These are phyloP conservation scores for Silene conica DNA, from an alignment of 148 eudicot genomes.

Conservation along the genomic window DNA sequence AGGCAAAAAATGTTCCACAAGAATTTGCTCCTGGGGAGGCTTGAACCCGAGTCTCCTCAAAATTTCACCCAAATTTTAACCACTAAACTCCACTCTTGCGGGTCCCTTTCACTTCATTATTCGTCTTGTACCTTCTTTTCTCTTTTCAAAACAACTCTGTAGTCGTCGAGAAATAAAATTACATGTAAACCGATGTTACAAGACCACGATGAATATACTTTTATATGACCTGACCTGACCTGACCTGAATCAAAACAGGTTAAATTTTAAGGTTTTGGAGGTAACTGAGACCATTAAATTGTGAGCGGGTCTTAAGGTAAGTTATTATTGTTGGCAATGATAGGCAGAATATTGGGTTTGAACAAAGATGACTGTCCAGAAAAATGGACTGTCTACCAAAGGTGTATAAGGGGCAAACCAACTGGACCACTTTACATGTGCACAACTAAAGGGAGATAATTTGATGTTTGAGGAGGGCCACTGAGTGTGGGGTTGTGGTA, in stretches of 20 bases:
- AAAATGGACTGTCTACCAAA: constrained; percentile 12
- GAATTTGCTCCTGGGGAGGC: too few relatives aligned
- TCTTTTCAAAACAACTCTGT: background rate
- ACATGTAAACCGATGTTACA: too few relatives aligned
- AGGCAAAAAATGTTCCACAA: too few relatives aligned
- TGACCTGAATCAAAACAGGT: too few relatives aligned
- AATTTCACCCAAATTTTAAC: too few relatives aligned
- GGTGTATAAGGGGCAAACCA: background rate
- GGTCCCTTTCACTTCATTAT: background rate
- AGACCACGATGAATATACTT: too few relatives aligned
- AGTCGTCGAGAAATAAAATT: background rate
- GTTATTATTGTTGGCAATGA: too few relatives aligned
- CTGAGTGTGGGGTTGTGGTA: background rate
- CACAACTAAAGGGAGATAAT: constrained; percentile 10
- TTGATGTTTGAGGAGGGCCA: background rate
- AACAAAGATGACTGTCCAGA: background rate
- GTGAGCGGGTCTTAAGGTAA: too few relatives aligned
- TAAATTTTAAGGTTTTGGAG: background rate
- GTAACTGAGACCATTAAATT: background rate
- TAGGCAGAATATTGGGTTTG: too few relatives aligned
- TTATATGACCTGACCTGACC: too few relatives aligned
- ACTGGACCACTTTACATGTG: constrained; percentile 15
- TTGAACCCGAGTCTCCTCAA: too few relatives aligned
- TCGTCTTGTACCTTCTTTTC: background rate
- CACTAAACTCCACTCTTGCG: too few relatives aligned